Base-by-base conservation (phyloP, 805 yeast genomes). In the Starmerella potacharoeniae region DNA sequence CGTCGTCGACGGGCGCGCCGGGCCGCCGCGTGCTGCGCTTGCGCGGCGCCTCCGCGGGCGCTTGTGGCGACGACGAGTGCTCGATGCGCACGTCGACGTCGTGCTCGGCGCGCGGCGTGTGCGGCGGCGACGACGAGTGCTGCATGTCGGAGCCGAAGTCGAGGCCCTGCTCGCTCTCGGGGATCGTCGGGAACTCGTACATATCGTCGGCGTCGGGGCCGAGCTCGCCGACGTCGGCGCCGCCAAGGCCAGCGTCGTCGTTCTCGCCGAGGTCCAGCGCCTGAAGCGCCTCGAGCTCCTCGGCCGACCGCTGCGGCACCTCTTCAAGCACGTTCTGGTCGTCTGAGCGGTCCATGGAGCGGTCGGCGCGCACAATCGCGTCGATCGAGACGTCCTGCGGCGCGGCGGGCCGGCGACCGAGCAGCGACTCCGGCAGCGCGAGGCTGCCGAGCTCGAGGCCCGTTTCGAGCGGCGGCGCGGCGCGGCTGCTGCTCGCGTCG, bases 91-190 rank as follows among this genome's bases (percentile, higher is more conserved):
- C 54, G 22, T 33, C 48, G 6, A 16, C 16, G 3, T 52, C 60
- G 41, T 39, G n/a, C 14, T 22, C 41, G 14, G 46, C 54, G 7
- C 3, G 51, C 2, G 62, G 61, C 7, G 61, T 59, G 22, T 50
- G 61, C 5, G 60, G 60, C 3, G 61, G 60, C 3, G 58, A 51
- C 9, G 56, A 49, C 30, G 59, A 55, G 50, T 53, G 48, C 22
- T 39, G 55, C 13, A 54, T 39, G 39, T 59, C 62, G 8, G 61
- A 40, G 22, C 62, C 62, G 34, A 54, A 54, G 22, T 55, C 62
- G 40, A 55, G 55, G 34, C 28, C 44, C 16, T 5, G 45, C 6
- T 22, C 51, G 10, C 44, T 22, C 10, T 29, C 56, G 3, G 43
- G 40, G 14, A 33, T 43, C 5, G 41, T 28, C n/a, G 44, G 33